Evolutionary conservation across 2,329 filamentous ascomycete species (phyloP), one percentile per base, ranked within the genome.

Genomic region (Paraconiothyrium sp.): DNA sequence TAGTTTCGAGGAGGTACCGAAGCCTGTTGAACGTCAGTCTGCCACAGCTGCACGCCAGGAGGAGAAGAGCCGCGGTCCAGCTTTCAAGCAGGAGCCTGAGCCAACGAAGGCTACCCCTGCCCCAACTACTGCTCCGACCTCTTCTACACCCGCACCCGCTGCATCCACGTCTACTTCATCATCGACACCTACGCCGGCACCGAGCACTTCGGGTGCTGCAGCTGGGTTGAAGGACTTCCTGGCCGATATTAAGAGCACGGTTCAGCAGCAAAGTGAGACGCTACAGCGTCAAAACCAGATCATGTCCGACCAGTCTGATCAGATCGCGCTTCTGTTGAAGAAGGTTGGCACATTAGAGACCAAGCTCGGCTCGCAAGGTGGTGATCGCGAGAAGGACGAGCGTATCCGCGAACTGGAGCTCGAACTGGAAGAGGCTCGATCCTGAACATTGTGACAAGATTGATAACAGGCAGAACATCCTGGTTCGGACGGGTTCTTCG

Each of bases 1-100:
- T 0, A 92, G 90, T 80, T 97, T 97, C 68, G 94, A 97, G 75
- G 93, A 97, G 75, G 86, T 95, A 35, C 79, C 90, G 35, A 93
- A 92, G 75, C 92, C 92, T 22, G 81, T 87, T 11, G 90, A 92
- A 69, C 89, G 91, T 50, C 81, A 81, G 24, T 67, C 75, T 3
- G 71, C 70, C 35, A 74, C 76, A 9, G 70, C 76, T 39, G 65
- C 73, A 2, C 74, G 74, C 35, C 76, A 56, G 59, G 79, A 82
- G 67, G 76, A 80, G 67, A 81, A 81, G 71, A 75, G 76, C 5
- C 69, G 66, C 22, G 68, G 73, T 2, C 75, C 75, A 7, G 69
- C 68, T 24, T 72, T 76, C 13, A 72, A 63, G 48, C 75, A 73
- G 58, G 75, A 74, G 14, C 72, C 84, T 39, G 85, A 85, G 72